A percentile compares a stretch with the other conserved stretches of the same genome.
phyloP scores from a whole-genome alignment of 2,329 filamentous ascomycete genomes.

The Arthroderma sp. region DNA sequence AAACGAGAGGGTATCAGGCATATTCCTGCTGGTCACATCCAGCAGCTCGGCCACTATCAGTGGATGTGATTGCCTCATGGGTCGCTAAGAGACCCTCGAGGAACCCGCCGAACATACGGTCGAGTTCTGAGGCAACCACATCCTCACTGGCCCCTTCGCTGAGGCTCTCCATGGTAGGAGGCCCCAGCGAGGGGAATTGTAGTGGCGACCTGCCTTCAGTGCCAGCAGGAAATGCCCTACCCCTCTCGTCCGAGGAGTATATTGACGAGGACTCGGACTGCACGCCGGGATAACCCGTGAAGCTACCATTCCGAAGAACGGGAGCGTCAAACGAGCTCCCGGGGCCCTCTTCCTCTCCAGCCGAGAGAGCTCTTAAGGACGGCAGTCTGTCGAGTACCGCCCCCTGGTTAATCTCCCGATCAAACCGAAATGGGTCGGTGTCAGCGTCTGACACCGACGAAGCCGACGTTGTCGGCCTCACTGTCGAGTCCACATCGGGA shows the following conservation, averaged over 20 bases:
- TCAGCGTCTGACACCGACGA: conserved; percentile 27
- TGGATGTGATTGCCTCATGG: conserved; percentile 17
- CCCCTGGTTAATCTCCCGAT: conserved; percentile 20
- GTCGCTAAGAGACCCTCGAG: conserved; percentile 26
- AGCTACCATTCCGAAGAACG: conserved; percentile 4
- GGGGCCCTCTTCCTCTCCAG: background rate
- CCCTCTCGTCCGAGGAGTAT: conserved; percentile 6
- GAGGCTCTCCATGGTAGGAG: conserved; percentile 27
- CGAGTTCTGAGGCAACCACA: conserved; percentile 26
- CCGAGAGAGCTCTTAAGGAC: conserved; percentile 25
- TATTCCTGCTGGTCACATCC: conserved; percentile 6
- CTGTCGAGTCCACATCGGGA: conserved; percentile 17
- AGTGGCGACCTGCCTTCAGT: conserved; percentile 4
- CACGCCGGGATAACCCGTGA: background rate
- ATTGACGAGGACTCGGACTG: conserved; percentile 5
- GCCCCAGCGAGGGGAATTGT: conserved; percentile 25
- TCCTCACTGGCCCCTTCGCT: conserved; percentile 25
- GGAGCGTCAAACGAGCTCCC: conserved; percentile 3
- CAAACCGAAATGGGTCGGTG: conserved; percentile 31
- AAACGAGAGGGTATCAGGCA: background rate
- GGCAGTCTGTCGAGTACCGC: conserved; percentile 29
- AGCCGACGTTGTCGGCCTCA: conserved; percentile 26
- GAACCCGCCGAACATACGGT: conserved; percentile 28
- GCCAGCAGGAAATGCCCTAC: background rate
- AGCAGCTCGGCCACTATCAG: conserved; percentile 8